Base-by-base conservation (phyloP, 225 moss, liverwort and hornwort species). In the Straminergon stramineum region DNA sequence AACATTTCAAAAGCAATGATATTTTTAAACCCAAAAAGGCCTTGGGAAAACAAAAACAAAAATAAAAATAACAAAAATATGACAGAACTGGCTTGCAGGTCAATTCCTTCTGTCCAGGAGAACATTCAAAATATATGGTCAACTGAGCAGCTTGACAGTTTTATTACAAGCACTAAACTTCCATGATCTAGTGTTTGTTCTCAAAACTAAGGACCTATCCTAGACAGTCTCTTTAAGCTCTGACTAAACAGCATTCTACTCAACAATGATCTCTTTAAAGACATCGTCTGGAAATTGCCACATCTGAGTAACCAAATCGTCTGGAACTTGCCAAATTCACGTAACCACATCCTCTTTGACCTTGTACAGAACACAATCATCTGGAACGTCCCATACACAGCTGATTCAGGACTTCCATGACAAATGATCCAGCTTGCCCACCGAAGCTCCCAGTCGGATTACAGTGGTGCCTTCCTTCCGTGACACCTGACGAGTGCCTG, bases 151-250 rank as follows among this genome's bases (percentile, higher is more conserved):
- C 87, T 76, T 62, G 57, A 85, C 69, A 87, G 85, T 82, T 69
- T 91, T 90, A 91, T 90, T 91, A 89, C 83, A 85, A 73, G 62
- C 48, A 32, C 61, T 61, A 84, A 75, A 86, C 79, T 60, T 81
- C n/a, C 56, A 87, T 56, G 73, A 81, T 75, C 75, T 53, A 67
- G 84, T 64, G 60, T 55, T 41, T 57, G 68, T 64, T 71, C 61
- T 56, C 81, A 79, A 78, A 86, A 80, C 85, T 41, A 69, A 60
- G 84, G 52, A 62, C 64, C 87, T 76, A 71, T 22, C 34, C 64
- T 65, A 77, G 23, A 85, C 60, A 78, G 82, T 53, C 41, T 83
- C 88, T 69, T 56, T 13, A 30, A 83, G 89, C 90, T 90, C 89
- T 84, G 84, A 86, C 51, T 67, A 69, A 84, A 73, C 60, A 60